Evolutionary conservation across 73 alveolate genomes (phyloP).

Genomic region (Paramecium tetraurelia): DNA sequence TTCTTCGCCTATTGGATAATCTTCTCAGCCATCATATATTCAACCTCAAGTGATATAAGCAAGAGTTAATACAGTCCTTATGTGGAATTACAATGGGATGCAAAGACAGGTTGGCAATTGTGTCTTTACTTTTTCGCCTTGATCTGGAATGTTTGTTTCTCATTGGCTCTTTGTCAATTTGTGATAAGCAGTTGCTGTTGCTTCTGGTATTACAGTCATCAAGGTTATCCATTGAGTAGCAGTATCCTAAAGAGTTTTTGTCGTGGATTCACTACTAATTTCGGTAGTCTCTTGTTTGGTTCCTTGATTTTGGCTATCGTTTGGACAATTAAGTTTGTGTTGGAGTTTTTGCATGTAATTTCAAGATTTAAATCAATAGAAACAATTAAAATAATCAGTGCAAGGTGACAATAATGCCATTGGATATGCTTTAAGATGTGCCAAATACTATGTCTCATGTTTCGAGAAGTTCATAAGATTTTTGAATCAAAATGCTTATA

Average conservation of each 20-base stretch:
- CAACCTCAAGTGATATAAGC: slow-evolving; percentile 78
- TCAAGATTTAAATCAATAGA: slow-evolving; percentile 4
- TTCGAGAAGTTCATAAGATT: slow-evolving; percentile 84
- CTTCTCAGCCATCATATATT: slow-evolving; percentile 76
- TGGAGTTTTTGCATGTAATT: slow-evolving; percentile 78
- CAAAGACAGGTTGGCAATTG: slow-evolving; percentile 53
- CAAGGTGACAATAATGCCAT: not conserved
- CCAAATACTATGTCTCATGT: slow-evolving; percentile 82
- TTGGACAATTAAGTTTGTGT: slow-evolving; percentile 78
- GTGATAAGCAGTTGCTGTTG: slow-evolving; percentile 87
- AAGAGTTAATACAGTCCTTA: slow-evolving; percentile 61
- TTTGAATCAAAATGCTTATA: slow-evolving; percentile 94
- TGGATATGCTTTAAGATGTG: not conserved
- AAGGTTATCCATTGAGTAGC: slow-evolving; percentile 83
- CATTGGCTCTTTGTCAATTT: slow-evolving; percentile 79
- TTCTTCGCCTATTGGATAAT: slow-evolving; percentile 86
- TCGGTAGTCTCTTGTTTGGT: slow-evolving; percentile 83
- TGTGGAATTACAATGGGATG: slow-evolving; percentile 77
- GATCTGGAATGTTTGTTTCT: slow-evolving; percentile 64
- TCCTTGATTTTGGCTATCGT: slow-evolving; percentile 89
- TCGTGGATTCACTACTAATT: slow-evolving; percentile 88
- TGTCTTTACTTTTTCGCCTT: slow-evolving; percentile 22
- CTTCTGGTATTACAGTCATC: slow-evolving; percentile 90
- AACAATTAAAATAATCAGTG: slow-evolving; percentile 52
- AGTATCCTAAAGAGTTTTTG: slow-evolving; percentile 71